Evolutionary conservation across 495 filamentous ascomycete species (phyloP), one percentile per base, ranked within the genome.

Genomic region (Thermochaetoides thermophila): DNA sequence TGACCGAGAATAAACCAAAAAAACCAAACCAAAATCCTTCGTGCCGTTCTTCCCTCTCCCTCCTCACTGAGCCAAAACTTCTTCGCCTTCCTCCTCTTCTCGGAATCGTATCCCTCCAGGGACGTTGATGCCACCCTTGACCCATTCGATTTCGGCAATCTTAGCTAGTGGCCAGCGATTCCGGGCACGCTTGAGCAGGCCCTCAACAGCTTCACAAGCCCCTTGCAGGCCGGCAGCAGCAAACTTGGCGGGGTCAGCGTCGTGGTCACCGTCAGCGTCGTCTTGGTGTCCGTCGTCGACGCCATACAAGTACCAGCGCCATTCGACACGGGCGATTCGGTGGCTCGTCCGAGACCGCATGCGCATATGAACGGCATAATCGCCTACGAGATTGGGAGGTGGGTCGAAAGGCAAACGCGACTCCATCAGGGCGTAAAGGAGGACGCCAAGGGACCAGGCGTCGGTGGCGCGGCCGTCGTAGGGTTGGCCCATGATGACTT

Each of bases 381-480:
- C 80, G 24, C 71, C 64, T 0, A 84, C 81, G 24, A 75, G 74
- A 10, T 76, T 74, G 0, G 87, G 81, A 1, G 74, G 61, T 5
- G 82, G 81, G 52, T 97, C 89, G 40, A 97, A 97, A 0, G 89
- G 91, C 23, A 97, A 60, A 27, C 87, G 69, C 15, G 76, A 78
- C 57, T 97, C 89, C 60, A 97, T 76, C 14, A 96, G 73, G 7
- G 91, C 84, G 50, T 95, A 97, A 1, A 96, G 69, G 7, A 94
- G 57, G 3, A 97, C 89, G 29, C 89, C 89, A 4, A 95, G 68
- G 1, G 87, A 86, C 89, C 89, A 97, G 13, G 85, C 84, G 47
- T 97, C 89, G 3, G 82, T 87, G 5, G 73, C 66, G 13, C 91
- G 84, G 21, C 91, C 89, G 52, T 97, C 89, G 50, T 97, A 97